Conservation (phyloP, 2,329 filamentous ascomycete genomes). For the Apiospora aurea region DNA sequence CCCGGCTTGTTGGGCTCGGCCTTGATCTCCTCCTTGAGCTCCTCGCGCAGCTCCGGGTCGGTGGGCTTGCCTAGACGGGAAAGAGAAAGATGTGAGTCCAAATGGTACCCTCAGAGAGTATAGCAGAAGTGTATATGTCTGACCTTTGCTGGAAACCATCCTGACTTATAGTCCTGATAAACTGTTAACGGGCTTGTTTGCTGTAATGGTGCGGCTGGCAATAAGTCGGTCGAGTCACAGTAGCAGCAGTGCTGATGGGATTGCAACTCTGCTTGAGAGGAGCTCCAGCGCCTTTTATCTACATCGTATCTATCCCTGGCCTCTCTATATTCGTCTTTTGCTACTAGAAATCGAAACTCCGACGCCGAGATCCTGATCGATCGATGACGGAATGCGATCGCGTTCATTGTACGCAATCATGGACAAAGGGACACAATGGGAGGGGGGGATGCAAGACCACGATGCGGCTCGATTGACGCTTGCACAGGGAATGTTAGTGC, state of each 20-base stretch:
- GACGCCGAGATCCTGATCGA: background rate
- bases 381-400: constrained; percentile 13
- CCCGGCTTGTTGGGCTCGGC: constrained; percentile 51
- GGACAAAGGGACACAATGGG: background rate
- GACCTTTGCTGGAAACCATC: constrained; percentile 16
- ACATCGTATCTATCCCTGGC: background rate
- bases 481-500: background rate
- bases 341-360: background rate
- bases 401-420: background rate
- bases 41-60: constrained; percentile 15
- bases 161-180: background rate
- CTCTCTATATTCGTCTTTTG: background rate
- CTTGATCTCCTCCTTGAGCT: constrained; percentile 42
- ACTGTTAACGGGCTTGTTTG: too few relatives aligned
- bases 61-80: background rate
- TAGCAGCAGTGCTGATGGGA: background rate
- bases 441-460: background rate
- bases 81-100: background rate
- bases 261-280: too few relatives aligned
- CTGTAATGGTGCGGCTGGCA: too few relatives aligned
- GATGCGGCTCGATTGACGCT: constrained; percentile 4
- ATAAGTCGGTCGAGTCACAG: too few relatives aligned
- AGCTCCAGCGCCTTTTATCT: background rate
- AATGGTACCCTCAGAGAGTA: background rate
- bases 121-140: background rate